Conservation (phyloP, 805 yeast genomes). For the Saccharomycopsis oosterbeekiorum region DNA sequence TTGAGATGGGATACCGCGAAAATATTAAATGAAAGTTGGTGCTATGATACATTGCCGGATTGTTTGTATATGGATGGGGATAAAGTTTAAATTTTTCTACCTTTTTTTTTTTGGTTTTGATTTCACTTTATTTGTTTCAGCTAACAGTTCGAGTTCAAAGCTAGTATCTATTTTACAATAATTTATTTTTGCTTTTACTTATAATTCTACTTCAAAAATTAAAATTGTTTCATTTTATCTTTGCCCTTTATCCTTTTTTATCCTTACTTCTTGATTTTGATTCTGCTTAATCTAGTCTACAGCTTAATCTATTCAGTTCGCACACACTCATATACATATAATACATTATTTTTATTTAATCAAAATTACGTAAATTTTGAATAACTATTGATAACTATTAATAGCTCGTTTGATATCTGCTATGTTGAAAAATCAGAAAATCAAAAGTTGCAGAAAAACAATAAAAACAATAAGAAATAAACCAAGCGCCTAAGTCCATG, state of each 20-base stretch:
- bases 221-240: background rate
- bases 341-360: too few relatives aligned
- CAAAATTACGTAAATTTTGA: too few relatives aligned
- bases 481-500: too few relatives aligned
- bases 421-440: too few relatives aligned
- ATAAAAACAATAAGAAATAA: too few relatives aligned
- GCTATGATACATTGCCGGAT: constrained; percentile 16
- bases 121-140: background rate
- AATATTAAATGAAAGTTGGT: constrained; percentile 30
- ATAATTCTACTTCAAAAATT: background rate
- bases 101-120: background rate
- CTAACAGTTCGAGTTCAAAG: background rate
- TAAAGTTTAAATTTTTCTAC: background rate
- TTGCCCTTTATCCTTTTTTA: background rate
- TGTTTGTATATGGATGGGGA: background rate
- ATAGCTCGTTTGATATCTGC: too few relatives aligned
- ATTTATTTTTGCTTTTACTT: background rate
- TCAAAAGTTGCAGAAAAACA: too few relatives aligned
- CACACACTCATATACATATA: too few relatives aligned
- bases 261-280: too few relatives aligned
- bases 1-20: constrained; percentile 30
- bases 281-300: too few relatives aligned
- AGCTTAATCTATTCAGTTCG: too few relatives aligned
- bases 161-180: background rate
- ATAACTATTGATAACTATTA: too few relatives aligned